Evolutionary conservation across 2,329 filamentous ascomycete species (phyloP).

Genomic region (Trichophyton simii): DNA sequence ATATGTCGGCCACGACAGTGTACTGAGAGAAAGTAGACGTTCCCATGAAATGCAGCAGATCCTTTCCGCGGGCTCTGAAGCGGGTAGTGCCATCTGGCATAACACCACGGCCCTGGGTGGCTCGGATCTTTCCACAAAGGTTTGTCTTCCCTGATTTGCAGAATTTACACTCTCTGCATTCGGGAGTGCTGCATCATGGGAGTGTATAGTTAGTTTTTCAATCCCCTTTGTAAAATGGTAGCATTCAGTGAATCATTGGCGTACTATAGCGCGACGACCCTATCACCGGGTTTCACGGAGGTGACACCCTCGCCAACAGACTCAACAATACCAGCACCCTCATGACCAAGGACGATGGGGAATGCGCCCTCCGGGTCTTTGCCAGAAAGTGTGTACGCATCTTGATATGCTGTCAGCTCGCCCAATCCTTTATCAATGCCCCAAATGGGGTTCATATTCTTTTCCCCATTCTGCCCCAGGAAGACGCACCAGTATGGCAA

Average conservation of each 20-base stretch:
- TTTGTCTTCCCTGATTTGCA: slow-evolving; percentile 99
- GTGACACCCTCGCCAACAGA: slow-evolving; percentile 91
- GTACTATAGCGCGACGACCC: slow-evolving; percentile 79
- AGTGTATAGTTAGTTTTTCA: too few species aligned
- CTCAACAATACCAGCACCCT: slow-evolving; percentile 84
- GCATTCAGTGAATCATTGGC: slow-evolving; percentile 16
- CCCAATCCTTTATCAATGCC: background rate
- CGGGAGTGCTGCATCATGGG: slow-evolving; percentile 59
- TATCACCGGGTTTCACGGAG: slow-evolving; percentile 83
- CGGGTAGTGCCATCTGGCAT: slow-evolving; percentile 96
- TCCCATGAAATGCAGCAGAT: slow-evolving; percentile 97
- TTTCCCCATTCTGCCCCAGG: background rate
- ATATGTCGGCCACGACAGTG: slow-evolving; percentile 97
- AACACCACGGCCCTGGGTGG: slow-evolving; percentile 86
- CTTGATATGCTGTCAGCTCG: slow-evolving; percentile 30
- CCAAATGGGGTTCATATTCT: background rate
- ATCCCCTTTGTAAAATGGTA: background rate
- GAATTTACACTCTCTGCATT: slow-evolving; percentile 98
- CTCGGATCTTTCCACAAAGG: slow-evolving; percentile 96
- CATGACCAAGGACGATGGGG: slow-evolving; percentile 77
- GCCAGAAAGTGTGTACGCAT: slow-evolving; percentile 88
- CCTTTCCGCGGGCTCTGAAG: slow-evolving; percentile 89
- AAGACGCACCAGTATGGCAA: slow-evolving; percentile 74
- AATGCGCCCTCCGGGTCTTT: slow-evolving; percentile 96
- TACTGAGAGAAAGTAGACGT: slow-evolving; percentile 98